Evolutionary conservation across 176 grass and related monocot species (phyloP).

Genomic region (Bolboschoenus planiculmis): DNA sequence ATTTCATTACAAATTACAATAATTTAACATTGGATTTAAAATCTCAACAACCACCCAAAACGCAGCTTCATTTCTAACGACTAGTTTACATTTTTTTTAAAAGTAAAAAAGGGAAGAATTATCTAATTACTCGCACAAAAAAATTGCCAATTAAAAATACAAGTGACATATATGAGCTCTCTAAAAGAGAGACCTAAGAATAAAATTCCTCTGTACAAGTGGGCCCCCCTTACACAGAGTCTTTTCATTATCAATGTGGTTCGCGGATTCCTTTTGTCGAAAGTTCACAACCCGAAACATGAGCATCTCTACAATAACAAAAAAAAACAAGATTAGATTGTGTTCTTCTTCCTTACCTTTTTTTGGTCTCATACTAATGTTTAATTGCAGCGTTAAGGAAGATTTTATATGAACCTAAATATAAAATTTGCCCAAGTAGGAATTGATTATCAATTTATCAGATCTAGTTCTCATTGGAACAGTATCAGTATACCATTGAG

Average conservation of each 20-base stretch:
- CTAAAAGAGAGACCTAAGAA: neutral
- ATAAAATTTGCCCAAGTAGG: neutral
- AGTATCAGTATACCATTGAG: neutral
- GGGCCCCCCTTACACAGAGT: neutral
- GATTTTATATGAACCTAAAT: neutral
- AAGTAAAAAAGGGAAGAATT: neutral
- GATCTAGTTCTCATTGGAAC: neutral
- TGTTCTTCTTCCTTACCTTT: neutral
- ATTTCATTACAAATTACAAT: neutral
- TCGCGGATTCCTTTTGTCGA: neutral
- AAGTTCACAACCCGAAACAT: neutral
- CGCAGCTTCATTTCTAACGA: neutral
- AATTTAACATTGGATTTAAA: neutral
- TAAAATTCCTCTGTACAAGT: neutral
- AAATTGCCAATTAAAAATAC: neutral
- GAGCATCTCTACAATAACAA: neutral
- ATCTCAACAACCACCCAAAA: neutral
- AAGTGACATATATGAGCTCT: neutral
- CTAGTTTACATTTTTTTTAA: neutral
- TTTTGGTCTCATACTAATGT: neutral
- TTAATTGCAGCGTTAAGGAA: neutral
- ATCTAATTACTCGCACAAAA: neutral
- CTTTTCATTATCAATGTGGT: neutral
- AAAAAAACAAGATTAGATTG: neutral
- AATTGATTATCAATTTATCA: neutral